Evolutionary conservation across 2,329 filamentous ascomycete species (phyloP).

Genomic region (Ophiostoma quercus): DNA sequence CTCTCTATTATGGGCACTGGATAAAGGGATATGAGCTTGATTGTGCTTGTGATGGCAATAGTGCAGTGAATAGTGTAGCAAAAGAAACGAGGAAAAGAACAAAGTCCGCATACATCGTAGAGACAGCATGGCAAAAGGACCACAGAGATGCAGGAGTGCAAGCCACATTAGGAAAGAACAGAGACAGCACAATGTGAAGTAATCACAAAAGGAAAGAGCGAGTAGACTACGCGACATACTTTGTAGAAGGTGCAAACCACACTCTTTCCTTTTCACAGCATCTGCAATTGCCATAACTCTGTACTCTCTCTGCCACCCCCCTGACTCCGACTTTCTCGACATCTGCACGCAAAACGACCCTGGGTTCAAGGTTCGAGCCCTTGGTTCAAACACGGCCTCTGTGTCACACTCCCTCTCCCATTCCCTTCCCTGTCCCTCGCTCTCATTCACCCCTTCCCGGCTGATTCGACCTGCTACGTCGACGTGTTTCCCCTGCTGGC

Average conservation of each 20-base stretch:
- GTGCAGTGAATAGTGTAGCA: neutral
- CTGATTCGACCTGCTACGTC: constrained; percentile 3
- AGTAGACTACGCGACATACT: neutral
- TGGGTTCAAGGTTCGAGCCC: constrained; percentile 5
- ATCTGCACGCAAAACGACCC: constrained; percentile 5
- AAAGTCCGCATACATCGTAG: no score
- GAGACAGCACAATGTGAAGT: neutral
- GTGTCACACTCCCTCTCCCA: neutral
- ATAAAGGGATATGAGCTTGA: neutral
- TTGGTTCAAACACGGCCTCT: constrained; percentile 14
- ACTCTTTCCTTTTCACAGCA: neutral
- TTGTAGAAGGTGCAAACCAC: neutral
- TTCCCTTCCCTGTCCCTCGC: neutral
- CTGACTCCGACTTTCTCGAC: constrained; percentile 11
- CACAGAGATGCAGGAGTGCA: neutral
- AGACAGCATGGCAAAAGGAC: neutral
- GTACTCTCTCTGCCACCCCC: neutral
- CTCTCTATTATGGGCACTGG: neutral
- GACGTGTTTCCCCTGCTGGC: constrained; percentile 1
- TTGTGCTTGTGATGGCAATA: neutral
- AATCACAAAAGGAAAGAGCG: neutral
- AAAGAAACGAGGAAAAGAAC: neutral
- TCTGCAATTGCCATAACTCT: neutral
- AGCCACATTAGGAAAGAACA: constrained; percentile 6
- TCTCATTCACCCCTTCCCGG: constrained; percentile 6